These are phyloP conservation scores for Fusarium avenaceum DNA, from an alignment of 2,329 filamentous ascomycete genomes.

Conservation along the genomic window DNA sequence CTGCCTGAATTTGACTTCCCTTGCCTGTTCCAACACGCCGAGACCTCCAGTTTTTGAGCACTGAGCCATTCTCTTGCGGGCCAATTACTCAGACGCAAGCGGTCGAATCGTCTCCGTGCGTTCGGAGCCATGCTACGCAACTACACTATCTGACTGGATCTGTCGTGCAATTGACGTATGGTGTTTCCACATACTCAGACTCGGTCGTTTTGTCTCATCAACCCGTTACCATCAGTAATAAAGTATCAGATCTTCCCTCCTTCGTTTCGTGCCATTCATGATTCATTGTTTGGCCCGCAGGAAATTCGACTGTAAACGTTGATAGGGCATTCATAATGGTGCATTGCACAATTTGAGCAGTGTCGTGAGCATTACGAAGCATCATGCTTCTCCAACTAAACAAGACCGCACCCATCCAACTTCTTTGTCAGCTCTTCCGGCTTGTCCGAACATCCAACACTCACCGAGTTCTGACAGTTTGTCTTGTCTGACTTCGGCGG, in stretches of 20 bases:
- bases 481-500: slow-evolving; percentile 34
- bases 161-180: slow-evolving; percentile 41
- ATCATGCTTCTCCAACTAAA: slow-evolving; percentile 37
- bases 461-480: slow-evolving; percentile 42
- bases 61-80: slow-evolving; percentile 18
- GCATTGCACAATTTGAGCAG: slow-evolving; percentile 14
- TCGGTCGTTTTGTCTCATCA: slow-evolving; percentile 27
- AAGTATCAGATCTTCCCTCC: slow-evolving; percentile 23
- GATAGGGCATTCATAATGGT: slow-evolving; percentile 13
- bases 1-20: slow-evolving; percentile 8
- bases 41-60: slow-evolving; percentile 13
- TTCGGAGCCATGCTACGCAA: slow-evolving; percentile 33
- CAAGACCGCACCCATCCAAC: slow-evolving; percentile 14
- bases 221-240: slow-evolving; percentile 24
- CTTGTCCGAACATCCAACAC: slow-evolving; percentile 41
- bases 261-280: slow-evolving; percentile 3
- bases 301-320: slow-evolving; percentile 3
- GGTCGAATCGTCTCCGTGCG: slow-evolving; percentile 35
- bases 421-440: slow-evolving; percentile 44
- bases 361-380: slow-evolving; percentile 46
- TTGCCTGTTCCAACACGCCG: slow-evolving; percentile 8
- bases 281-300: slow-evolving; percentile 16
- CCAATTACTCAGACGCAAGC: slow-evolving; percentile 27
- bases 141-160: slow-evolving; percentile 25
- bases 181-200: slow-evolving; percentile 38